Percentiles rank a stretch among this genome's conserved stretches.
These are phyloP conservation scores for Podospora tetraspora DNA, from an alignment of 495 filamentous ascomycete species.

Conservation along the genomic window DNA sequence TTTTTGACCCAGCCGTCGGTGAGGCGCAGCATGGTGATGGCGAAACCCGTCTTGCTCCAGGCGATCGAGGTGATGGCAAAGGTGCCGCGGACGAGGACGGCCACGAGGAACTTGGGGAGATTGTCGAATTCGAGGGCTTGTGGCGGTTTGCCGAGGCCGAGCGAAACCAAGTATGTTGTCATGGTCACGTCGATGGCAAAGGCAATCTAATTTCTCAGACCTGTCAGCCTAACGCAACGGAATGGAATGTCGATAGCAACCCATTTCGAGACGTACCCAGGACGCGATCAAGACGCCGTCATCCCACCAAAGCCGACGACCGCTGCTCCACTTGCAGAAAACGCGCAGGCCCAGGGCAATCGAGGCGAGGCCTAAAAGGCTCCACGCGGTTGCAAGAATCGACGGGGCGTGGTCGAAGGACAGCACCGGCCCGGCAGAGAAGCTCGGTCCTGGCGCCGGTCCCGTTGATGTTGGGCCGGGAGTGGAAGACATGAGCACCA, in stretches of 20 bases:
- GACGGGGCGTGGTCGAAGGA: neutral
- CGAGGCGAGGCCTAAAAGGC: neutral
- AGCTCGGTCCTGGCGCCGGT: neutral
- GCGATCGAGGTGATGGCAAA: slow-evolving; percentile 22
- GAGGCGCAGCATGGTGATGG: slow-evolving; percentile 18
- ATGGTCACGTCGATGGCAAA: slow-evolving; percentile 12
- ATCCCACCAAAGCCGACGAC: slow-evolving; percentile 3
- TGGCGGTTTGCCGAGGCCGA: slow-evolving; percentile 18
- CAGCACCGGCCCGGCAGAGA: neutral
- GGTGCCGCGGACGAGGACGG: slow-evolving; percentile 19
- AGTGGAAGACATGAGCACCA: neutral
- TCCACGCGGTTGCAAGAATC: neutral
- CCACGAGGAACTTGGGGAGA: slow-evolving; percentile 16
- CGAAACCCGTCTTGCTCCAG: slow-evolving; percentile 31
- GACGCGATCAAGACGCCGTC: neutral
- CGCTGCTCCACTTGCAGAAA: neutral
- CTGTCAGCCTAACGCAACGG: too few species aligned
- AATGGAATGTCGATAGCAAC: too few species aligned
- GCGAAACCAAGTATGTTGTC: slow-evolving; percentile 8
- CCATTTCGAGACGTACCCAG: neutral
- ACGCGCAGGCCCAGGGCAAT: neutral
- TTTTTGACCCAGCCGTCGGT: slow-evolving; percentile 8
- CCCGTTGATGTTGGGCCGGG: neutral
- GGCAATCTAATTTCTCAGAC: too few species aligned
- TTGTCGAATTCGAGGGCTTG: neutral